Evolutionary conservation across 2,329 filamentous ascomycete genomes (phyloP).

Genomic region (Aciculosporium take): DNA sequence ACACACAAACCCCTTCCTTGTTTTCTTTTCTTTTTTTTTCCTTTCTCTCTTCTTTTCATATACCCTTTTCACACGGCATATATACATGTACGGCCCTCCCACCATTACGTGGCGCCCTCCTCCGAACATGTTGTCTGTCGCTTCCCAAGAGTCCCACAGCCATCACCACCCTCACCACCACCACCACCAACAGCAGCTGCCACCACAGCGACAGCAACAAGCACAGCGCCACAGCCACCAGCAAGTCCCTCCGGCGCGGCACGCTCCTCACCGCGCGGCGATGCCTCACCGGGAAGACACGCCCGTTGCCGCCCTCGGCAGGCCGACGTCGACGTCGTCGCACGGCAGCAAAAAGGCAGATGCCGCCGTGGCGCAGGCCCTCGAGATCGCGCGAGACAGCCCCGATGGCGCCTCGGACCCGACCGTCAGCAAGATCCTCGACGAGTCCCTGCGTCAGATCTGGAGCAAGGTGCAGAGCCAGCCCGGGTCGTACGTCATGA

Average conservation of each 20-base stretch:
- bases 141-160: constrained; percentile 8
- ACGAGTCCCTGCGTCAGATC: constrained; percentile 46
- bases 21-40: too few species aligned
- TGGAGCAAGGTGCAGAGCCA: constrained; percentile 53
- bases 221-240: too few species aligned
- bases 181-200: constrained; percentile 4
- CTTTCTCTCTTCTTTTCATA: too few species aligned
- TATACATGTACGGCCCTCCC: constrained; percentile 9
- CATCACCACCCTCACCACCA: constrained; percentile 7
- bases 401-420: constrained; percentile 51
- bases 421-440: constrained; percentile 48
- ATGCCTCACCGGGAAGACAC: constrained; percentile 13
- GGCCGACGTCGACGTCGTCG: constrained; percentile 4
- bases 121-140: constrained; percentile 12
- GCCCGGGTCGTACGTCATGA: constrained; percentile 59
- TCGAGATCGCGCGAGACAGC: constrained; percentile 63
- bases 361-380: constrained; percentile 46
- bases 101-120: not conserved
- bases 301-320: constrained; percentile 6
- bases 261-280: not conserved
- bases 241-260: not conserved
- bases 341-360: constrained; percentile 14
- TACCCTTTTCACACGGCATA: constrained; percentile 2
- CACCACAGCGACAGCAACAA: constrained; percentile 1
- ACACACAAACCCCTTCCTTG: not conserved